Evolutionary conservation across 208 protist species (phyloP), one percentile per base, ranked within the genome.

Genomic region (Leishmania tarentolae): DNA sequence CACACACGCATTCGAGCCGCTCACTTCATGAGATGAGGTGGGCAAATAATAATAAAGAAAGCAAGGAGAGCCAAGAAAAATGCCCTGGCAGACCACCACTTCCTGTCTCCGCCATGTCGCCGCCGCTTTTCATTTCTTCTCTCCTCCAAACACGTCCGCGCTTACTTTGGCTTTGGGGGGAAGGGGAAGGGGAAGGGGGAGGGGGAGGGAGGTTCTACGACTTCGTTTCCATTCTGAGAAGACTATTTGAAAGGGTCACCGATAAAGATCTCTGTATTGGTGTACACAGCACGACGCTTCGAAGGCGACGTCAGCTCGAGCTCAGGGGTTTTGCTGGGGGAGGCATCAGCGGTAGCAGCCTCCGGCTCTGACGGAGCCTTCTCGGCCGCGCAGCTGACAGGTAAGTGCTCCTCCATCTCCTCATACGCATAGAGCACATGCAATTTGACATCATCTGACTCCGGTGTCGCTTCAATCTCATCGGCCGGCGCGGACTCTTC

Each of bases 211-310:
- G 15, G 50, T 53, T 53, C 1, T 53, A 17, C 50, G 21, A 53
- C 52, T 80, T 35, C 71, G 76, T 79, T 74, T 24, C 19, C 31
- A 21, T 75, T 50, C 56, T 57, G 65, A n/a, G 63, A 50, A 66
- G 74, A 40, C 37, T 40, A 44, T 8, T 42, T 47, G 46, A 79
- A 80, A 7, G 75, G 81, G 37, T 73, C 69, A 40, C 81, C 75
- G 2, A 72, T 37, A n/a, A 80, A 79, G 42, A 84, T 42, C 57
- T 84, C 75, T n/a, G 63, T 46, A 6, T 28, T 53, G 75, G 44
- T 72, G 75, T 70, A 80, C 17, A 84, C 24, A 76, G 53, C 52
- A 61, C 75, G 19, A 53, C 37, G 37, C 63, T 72, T n/a, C n/a
- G 72, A 35, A n/a, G 35, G 15, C n/a, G n/a, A n/a, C 13, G 44